Evolutionary conservation across 768 basidiomycete species (phyloP).

Genomic region (Tylopilus subfusipes): DNA sequence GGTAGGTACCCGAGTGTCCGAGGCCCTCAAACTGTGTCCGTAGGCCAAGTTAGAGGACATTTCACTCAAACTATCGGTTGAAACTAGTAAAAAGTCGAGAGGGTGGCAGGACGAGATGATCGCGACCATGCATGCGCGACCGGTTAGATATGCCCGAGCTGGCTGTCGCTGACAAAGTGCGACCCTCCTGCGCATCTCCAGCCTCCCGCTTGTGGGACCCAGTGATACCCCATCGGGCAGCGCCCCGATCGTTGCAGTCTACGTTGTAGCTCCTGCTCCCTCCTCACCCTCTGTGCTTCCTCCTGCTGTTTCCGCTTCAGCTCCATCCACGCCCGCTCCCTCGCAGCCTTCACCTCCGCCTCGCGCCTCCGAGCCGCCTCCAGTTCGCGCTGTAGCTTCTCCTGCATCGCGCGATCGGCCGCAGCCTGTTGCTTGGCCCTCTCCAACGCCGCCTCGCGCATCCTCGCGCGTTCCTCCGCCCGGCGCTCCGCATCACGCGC

Average conservation of each 20-base stretch:
- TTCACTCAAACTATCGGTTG: too few relatives aligned
- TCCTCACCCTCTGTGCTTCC: conserved; percentile 32
- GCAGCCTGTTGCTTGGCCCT: conserved; percentile 15
- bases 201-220: conserved; percentile 40
- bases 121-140: too few relatives aligned
- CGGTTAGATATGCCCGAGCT: conserved; percentile 19
- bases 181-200: conserved; percentile 48
- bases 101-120: too few relatives aligned
- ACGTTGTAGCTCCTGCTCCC: conserved; percentile 34
- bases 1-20: too few relatives aligned
- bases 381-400: conserved; percentile 22
- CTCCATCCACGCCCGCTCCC: conserved; percentile 22
- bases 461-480: conserved; percentile 23
- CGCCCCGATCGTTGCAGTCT: conserved; percentile 46
- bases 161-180: conserved; percentile 36
- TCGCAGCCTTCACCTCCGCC: conserved; percentile 19
- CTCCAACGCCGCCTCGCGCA: conserved; percentile 20
- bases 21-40: too few relatives aligned
- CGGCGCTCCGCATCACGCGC: conserved; percentile 18
- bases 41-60: too few relatives aligned
- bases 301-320: conserved; percentile 32
- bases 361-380: conserved; percentile 27
- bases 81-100: too few relatives aligned
- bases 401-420: conserved; percentile 18
- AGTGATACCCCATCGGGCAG: conserved; percentile 44